These are phyloP conservation scores for Pyrus communis DNA, from an alignment of 306 rosid species.

Conservation along the genomic window DNA sequence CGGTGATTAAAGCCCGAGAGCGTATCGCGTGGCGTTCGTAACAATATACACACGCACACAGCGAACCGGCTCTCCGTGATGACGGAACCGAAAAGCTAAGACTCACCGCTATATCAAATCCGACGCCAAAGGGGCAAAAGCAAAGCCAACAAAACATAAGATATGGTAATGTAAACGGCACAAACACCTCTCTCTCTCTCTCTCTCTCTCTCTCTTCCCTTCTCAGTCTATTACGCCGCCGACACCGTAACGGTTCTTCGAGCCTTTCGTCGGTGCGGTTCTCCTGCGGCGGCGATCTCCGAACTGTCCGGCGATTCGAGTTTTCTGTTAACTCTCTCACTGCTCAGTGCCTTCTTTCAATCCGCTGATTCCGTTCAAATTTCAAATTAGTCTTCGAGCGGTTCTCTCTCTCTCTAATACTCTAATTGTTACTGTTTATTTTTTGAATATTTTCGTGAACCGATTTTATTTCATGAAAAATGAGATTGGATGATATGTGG, in stretches of 20 bases:
- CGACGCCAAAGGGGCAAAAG: background rate
- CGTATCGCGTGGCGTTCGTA: background rate
- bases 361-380: background rate
- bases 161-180: slow-evolving; percentile 43
- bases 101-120: background rate
- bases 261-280: slow-evolving; percentile 28
- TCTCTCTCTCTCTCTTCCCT: slow-evolving; percentile 2
- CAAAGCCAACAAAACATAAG: background rate
- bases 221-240: slow-evolving; percentile 21
- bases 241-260: slow-evolving; percentile 47
- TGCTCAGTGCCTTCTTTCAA: slow-evolving; percentile 14
- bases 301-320: background rate
- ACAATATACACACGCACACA: background rate
- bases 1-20: slow-evolving; percentile 9
- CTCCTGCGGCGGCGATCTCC: slow-evolving; percentile 28
- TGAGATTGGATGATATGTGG: background rate
- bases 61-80: background rate
- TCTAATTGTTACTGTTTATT: background rate
- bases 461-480: background rate
- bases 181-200: slow-evolving; percentile 5
- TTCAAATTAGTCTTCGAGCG: slow-evolving; percentile 8
- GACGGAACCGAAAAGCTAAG: background rate
- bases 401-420: slow-evolving; percentile 4
- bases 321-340: slow-evolving; percentile 3
- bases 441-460: background rate